Evolutionary conservation across 306 rosid genomes (phyloP), one percentile per base, ranked within the genome.

Genomic region (Cicer chorassanicum): DNA sequence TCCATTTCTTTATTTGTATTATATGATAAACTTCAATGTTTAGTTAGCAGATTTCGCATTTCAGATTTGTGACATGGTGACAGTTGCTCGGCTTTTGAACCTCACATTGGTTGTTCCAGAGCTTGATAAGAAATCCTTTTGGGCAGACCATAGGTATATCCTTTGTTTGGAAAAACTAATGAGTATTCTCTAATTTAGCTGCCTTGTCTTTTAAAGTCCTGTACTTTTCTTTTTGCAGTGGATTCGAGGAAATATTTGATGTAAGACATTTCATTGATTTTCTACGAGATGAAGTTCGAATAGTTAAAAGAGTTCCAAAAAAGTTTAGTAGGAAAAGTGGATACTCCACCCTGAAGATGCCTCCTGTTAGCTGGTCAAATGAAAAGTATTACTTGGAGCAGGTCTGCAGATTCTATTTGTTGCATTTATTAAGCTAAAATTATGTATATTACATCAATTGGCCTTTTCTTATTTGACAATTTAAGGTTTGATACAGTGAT

Each of bases 11-110:
- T 70, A 14, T 60, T 78, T 50, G 42, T 44, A 53, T 62, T 65
- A 34, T 82, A 38, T 73, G 66, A 56, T 24, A 44, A 44, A 45
- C 75, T 63, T 45, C 69, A 80, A 51, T 61, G 66, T 56, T 87
- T 73, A 87, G 68, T 78, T 68, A 38, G 65, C 56, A 64, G 66
- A 51, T 80, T 76, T 49, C 24, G 51, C 73, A 54, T 84, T 82
- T 85, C 92, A 95, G 99, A 95, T 95, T 44, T 95, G 99, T 73
- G 99, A 95, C 82, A 92, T 95, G 99, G 99, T 92, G 78, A 80
- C 96, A 43, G 81, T 95, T 90, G 99, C 99, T 81, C 91, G 97
- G 69, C 81, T 90, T 77, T 90, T 95, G 82, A 95, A 95, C 83
- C 96, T 95, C 65, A 90, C 99, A 9, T 82, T 95, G 88, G 98